Evolutionary conservation across 1,284 basidiomycete species (phyloP).

Genomic region (Sphagnurus paluster): DNA sequence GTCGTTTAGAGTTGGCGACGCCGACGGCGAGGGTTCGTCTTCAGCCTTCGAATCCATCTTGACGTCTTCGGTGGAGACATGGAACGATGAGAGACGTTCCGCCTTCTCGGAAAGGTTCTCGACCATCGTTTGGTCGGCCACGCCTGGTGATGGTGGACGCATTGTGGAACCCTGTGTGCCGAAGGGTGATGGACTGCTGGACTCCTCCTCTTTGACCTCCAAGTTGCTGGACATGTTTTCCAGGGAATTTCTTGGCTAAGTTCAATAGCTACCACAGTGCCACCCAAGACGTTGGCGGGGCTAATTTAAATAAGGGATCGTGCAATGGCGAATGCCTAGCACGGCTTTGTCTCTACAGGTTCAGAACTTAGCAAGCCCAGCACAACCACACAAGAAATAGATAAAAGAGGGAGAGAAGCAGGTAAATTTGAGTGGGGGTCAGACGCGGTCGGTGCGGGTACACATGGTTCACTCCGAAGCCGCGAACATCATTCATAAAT

Average conservation of each 20-base stretch:
- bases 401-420: slow-evolving; percentile 10
- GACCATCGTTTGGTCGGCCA: slow-evolving; percentile 24
- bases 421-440: slow-evolving; percentile 1
- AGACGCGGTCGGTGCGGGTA: slow-evolving; percentile 13
- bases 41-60: slow-evolving; percentile 24
- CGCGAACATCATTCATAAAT: slow-evolving; percentile 12
- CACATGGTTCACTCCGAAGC: slow-evolving; percentile 15
- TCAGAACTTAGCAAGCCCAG: slow-evolving; percentile 10
- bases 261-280: slow-evolving; percentile 4
- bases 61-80: slow-evolving; percentile 17
- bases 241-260: neutral
- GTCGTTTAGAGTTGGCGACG: slow-evolving; percentile 33
- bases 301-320: slow-evolving; percentile 7
- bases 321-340: neutral
- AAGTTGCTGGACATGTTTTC: slow-evolving; percentile 24
- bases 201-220: slow-evolving; percentile 23
- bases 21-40: slow-evolving; percentile 28
- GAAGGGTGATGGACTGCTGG: slow-evolving; percentile 26
- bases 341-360: slow-evolving; percentile 5
- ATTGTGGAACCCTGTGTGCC: slow-evolving; percentile 25
- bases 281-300: slow-evolving; percentile 6
- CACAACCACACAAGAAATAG: slow-evolving; percentile 10
- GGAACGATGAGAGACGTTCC: slow-evolving; percentile 15
- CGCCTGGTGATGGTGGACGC: slow-evolving; percentile 25
- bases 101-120: slow-evolving; percentile 23